Percentiles rank a stretch among this genome's conserved stretches.
Evolutionary conservation across 2,329 filamentous ascomycete genomes (phyloP).

Genomic region (Aspergillus uvarum): DNA sequence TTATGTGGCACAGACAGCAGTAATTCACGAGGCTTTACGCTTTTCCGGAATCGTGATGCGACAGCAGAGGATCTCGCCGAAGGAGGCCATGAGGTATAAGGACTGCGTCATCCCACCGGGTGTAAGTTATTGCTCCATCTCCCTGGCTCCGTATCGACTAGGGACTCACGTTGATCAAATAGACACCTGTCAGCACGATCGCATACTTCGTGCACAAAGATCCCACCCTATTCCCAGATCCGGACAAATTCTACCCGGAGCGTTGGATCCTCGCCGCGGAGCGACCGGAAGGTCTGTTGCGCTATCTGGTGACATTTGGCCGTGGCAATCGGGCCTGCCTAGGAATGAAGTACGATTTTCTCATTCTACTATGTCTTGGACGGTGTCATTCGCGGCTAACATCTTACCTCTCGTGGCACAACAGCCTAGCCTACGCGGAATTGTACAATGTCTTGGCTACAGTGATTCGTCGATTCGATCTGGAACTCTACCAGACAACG

Average conservation of each 20-base stretch:
- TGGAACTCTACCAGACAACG: not conserved
- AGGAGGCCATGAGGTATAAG: constrained; percentile 30
- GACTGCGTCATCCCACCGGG: constrained; percentile 25
- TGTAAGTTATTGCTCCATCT: not conserved
- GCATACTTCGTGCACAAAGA: constrained; percentile 4
- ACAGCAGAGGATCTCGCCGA: constrained; percentile 28
- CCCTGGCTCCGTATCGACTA: too few species aligned
- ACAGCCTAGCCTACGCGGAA: not conserved
- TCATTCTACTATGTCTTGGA: not conserved
- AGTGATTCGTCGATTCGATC: not conserved
- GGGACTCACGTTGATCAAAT: not conserved
- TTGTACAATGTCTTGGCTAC: not conserved
- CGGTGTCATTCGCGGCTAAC: too few species aligned
- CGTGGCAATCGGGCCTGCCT: not conserved
- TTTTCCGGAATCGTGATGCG: constrained; percentile 38
- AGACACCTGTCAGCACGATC: constrained; percentile 5
- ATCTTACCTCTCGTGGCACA: too few species aligned
- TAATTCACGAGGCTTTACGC: constrained; percentile 35
- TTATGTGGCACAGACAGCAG: not conserved
- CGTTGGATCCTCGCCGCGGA: constrained; percentile 6
- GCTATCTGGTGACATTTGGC: not conserved
- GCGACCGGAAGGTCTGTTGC: not conserved
- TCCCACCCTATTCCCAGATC: not conserved
- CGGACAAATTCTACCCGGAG: not conserved
- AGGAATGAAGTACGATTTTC: not conserved